Evolutionary conservation across 179 eudicot genomes (phyloP), one percentile per base, ranked within the genome.

Genomic region (Carnegiea gigantea): DNA sequence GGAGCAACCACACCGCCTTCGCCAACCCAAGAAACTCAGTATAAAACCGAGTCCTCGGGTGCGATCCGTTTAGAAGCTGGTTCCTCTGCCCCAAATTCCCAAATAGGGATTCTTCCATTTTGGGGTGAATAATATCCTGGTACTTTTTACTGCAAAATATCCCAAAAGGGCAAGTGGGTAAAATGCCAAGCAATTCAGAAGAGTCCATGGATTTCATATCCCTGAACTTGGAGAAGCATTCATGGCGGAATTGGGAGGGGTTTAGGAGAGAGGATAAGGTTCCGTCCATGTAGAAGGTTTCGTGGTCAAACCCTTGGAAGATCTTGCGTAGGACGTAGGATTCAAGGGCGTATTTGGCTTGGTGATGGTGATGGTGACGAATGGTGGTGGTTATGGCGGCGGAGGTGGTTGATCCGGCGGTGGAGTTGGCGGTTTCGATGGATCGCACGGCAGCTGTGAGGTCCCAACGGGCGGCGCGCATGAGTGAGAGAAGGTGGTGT

Each of bases 141-240:
- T 92, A 94, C 83, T 93, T 93, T 80, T 92, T 96, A 79, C 88
- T 84, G 77, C 97, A 91, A 79, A 94, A 94, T 54, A 87, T 90
- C 11, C 99, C 98, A 70, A 96, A 96, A 15, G 92, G 92, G 60
- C 93, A 92, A 0, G 87, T 90, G 30, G 99, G 99, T 21, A 93
- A 82, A 48, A 96, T 88, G 64, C 98, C 94, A 26, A 96, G 95
- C 78, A 96, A 93, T 86, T 94, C 99, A 33, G 90, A 74, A 4
- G 99, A 97, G 82, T 96, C 99, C 94, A 95, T 96, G 64, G 96
- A 86, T 64, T 93, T 92, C 98, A 95, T 96, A 85, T 93, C 98
- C 0, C 87, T 84, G 80, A 87, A 93, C 85, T 95, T 93, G 48
- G 98, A 89, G 88, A 92, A 97, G 87, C 95, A 95, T 53, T 91